Evolutionary conservation across 2,329 filamentous ascomycete genomes (phyloP).

Genomic region (Cytospora paraplurivora): DNA sequence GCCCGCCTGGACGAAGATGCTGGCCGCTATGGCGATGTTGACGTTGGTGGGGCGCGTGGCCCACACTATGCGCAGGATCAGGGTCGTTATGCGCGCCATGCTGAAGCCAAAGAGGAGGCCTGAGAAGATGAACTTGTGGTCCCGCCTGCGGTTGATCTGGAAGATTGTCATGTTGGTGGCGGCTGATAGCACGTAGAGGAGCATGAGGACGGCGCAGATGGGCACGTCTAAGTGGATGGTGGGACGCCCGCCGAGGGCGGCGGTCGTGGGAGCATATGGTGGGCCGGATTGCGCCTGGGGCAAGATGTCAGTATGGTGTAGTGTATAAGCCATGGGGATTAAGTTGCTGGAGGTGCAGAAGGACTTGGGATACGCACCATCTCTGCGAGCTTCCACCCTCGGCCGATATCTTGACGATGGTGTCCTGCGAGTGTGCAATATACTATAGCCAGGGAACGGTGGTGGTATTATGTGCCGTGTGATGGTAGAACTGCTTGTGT

Average conservation of each 20-base stretch:
- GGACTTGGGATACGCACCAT: slow-evolving; percentile 2
- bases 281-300: slow-evolving; percentile 33
- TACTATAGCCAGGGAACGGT: background rate
- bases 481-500: background rate
- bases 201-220: slow-evolving; percentile 63
- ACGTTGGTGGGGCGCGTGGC: slow-evolving; percentile 44
- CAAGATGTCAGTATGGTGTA: background rate
- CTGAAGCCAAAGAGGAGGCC: slow-evolving; percentile 61
- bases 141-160: slow-evolving; percentile 50
- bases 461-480: background rate
- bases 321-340: background rate
- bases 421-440: background rate
- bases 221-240: slow-evolving; percentile 62
- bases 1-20: slow-evolving; percentile 72
- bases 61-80: slow-evolving; percentile 57
- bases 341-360: background rate
- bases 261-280: slow-evolving; percentile 47
- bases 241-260: slow-evolving; percentile 60
- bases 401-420: slow-evolving; percentile 1
- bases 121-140: slow-evolving; percentile 63
- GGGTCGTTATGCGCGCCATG: slow-evolving; percentile 55
- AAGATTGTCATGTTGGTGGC: slow-evolving; percentile 61
- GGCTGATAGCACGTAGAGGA: slow-evolving; percentile 57
- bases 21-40: slow-evolving; percentile 58
- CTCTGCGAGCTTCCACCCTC: slow-evolving; percentile 3